Base-by-base conservation (phyloP, 129 eudicot genomes). In the Scalesia atractyloides region DNA sequence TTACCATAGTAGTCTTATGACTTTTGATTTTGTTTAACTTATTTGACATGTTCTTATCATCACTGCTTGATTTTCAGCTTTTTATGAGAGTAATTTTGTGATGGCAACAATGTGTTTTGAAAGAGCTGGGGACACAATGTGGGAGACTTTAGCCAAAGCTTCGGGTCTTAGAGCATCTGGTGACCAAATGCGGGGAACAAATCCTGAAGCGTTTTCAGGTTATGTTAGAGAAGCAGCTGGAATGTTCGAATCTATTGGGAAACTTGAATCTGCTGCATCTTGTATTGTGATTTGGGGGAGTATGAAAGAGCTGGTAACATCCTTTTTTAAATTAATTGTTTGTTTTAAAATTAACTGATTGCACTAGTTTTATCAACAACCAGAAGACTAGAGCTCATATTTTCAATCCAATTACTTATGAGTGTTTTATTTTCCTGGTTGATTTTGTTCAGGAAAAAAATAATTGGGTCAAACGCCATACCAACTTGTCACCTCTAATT, bases 81-180 rank as follows among this genome's bases (percentile, higher is more conserved):
- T 66, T 37, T 75, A 75, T 68, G 97, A 86, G 81, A 57, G 71
- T 5, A 91, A 88, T 44, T 91, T 75, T 72, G 93, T 82, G 78
- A 85, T 91, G 92, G 97, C 97, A 47, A 81, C 84, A 2, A 76
- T 91, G 96, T 91, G 97, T 75, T 91, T 91, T 39, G 96, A 91
- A 69, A 83, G 86, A 72, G 93, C 96, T 0, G 91, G 96, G 30
- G 97, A 91, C 17, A 73, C 5, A 36, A 73, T 51, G 34, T 88
- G 96, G 96, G 96, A 83, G 67, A 86, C 74, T 57, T 68, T 80
- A 72, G 87, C 96, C 2, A 91, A 79, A 67, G 97, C 97, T 30
- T 77, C 83, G 51, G 84, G 89, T 16, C 83, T 84, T 10, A 79
- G 82, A 73, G 84, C 88, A 76, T 30, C 75, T 39, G 89, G 89